Conservation (phyloP, 352 stramenopile species). For the Pythium dissotocum region DNA sequence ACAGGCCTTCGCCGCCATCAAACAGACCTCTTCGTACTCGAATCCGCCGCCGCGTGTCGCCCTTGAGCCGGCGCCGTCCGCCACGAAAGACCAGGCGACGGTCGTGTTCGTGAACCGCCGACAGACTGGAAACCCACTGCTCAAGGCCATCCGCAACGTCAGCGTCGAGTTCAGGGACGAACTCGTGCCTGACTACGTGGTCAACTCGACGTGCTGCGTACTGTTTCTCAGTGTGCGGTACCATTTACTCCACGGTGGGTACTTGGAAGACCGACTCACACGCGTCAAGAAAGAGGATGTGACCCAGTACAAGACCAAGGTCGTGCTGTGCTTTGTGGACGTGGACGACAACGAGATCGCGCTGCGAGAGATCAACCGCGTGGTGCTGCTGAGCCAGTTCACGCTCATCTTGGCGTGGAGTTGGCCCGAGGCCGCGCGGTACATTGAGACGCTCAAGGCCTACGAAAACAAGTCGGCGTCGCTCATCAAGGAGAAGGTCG, state of each 20-base stretch:
- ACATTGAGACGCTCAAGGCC: constrained; percentile 96
- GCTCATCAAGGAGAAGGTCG: constrained; percentile 94
- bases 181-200: constrained; percentile 95
- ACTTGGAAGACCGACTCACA: constrained; percentile 91
- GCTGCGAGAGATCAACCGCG: constrained; percentile 92
- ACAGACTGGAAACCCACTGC: constrained; percentile 94
- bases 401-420: constrained; percentile 95
- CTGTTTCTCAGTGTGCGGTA: constrained; percentile 92
- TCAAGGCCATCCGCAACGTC: constrained; percentile 93
- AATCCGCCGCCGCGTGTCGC: constrained; percentile 17
- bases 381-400: constrained; percentile 90
- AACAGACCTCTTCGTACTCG: constrained; percentile 59
- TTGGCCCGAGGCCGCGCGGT: constrained; percentile 92
- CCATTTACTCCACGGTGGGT: constrained; percentile 86
- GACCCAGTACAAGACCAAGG: constrained; percentile 77
- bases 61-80: constrained; percentile 16
- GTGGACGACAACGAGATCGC: constrained; percentile 93
- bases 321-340: constrained; percentile 96
- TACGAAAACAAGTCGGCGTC: constrained; percentile 95
- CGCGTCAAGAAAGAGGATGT: constrained; percentile 83
- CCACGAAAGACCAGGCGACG: constrained; percentile 47
- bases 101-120: constrained; percentile 77
- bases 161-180: constrained; percentile 88
- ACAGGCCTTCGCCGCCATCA: constrained; percentile 61
- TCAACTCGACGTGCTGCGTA: constrained; percentile 87